Conservation (phyloP, 2,329 filamentous ascomycete species). For the Herpomyces periplanetae region DNA sequence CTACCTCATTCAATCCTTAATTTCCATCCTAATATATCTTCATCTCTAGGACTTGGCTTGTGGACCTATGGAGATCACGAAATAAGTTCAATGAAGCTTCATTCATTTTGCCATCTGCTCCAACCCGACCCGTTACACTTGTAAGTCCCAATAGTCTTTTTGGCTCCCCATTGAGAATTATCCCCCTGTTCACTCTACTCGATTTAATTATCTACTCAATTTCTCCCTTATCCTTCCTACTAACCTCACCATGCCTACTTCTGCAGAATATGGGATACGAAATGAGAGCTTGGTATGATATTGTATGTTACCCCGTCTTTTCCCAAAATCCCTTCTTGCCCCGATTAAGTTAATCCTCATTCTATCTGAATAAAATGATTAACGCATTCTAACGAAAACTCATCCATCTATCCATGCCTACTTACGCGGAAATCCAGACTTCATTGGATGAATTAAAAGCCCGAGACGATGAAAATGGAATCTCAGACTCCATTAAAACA, state of each 20-base stretch:
- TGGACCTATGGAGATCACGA: slow-evolving; percentile 49
- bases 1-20: too few relatives aligned
- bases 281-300: slow-evolving; percentile 69
- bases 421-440: slow-evolving; percentile 10
- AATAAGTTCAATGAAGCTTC: slow-evolving; percentile 54
- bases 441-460: slow-evolving; percentile 10
- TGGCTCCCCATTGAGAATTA: background rate
- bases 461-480: slow-evolving; percentile 27
- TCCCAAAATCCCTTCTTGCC: too few relatives aligned
- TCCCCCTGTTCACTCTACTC: background rate
- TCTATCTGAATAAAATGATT: too few relatives aligned
- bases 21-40: too few relatives aligned
- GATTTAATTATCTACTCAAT: background rate
- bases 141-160: slow-evolving; percentile 11
- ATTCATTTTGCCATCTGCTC: slow-evolving; percentile 76
- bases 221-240: too few relatives aligned
- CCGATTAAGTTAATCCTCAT: too few relatives aligned
- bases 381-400: too few relatives aligned
- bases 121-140: slow-evolving; percentile 44
- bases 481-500: slow-evolving; percentile 28
- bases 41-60: slow-evolving; percentile 20
- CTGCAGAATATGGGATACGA: slow-evolving; percentile 26
- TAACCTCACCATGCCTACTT: too few relatives aligned
- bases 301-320: slow-evolving; percentile 12
- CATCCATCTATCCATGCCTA: too few relatives aligned